A percentile compares a stretch with the other conserved stretches of the same genome.
Evolutionary conservation across 2,329 filamentous ascomycete species (phyloP).

Genomic region (Penicillium sp.): DNA sequence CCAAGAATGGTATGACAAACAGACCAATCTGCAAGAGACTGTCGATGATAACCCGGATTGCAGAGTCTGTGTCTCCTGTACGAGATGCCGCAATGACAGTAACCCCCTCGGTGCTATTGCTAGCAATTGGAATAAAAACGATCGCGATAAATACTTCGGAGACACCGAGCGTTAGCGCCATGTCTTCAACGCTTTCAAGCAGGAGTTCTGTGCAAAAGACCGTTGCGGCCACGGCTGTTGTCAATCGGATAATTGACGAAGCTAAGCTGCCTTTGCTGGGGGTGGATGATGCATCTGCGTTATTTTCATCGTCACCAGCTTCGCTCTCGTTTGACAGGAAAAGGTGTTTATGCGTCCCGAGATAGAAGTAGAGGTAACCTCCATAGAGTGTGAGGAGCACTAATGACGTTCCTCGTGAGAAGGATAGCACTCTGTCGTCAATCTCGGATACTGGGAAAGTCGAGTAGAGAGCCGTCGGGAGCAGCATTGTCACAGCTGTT

Average conservation of each 20-base stretch:
- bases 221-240: slow-evolving; percentile 55
- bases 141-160: slow-evolving; percentile 71
- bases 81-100: slow-evolving; percentile 69
- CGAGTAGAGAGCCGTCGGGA: slow-evolving; percentile 66
- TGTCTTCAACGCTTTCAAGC: slow-evolving; percentile 63
- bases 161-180: slow-evolving; percentile 62
- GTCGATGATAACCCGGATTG: slow-evolving; percentile 71
- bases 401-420: slow-evolving; percentile 68
- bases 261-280: neutral
- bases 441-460: slow-evolving; percentile 44
- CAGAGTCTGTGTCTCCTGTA: slow-evolving; percentile 58
- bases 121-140: slow-evolving; percentile 69
- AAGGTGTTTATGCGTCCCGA: slow-evolving; percentile 65
- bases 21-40: slow-evolving; percentile 73
- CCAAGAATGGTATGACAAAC: slow-evolving; percentile 68
- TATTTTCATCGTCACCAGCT: neutral
- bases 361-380: slow-evolving; percentile 68
- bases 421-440: slow-evolving; percentile 58
- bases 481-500: slow-evolving; percentile 66
- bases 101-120: slow-evolving; percentile 71
- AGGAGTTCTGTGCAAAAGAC: slow-evolving; percentile 68
- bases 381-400: slow-evolving; percentile 67
- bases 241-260: slow-evolving; percentile 4
- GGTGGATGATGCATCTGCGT: neutral
- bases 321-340: slow-evolving; percentile 49